Base-by-base conservation (phyloP, 1,284 basidiomycete genomes). In the Sporisorium scitamineum region DNA sequence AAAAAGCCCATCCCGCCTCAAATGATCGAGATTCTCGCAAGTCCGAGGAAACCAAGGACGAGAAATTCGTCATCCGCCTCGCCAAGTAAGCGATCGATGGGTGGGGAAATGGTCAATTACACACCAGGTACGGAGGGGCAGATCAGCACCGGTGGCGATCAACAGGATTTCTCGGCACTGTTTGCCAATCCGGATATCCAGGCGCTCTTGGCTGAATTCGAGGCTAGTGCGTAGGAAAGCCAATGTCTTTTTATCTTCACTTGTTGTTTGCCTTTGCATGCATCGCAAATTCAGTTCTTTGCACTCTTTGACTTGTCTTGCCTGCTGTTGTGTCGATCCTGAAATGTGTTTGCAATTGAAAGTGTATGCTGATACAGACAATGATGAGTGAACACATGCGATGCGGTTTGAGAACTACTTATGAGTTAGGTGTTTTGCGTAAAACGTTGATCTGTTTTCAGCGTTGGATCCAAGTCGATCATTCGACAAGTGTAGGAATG, bases 111-210 rank as follows among this genome's bases (percentile, higher is more conserved):
- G 44, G 39, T 65, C 13, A 16, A 24, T 6, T 65, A 42, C 34
- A 37, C 16, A 37, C 39, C 48, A 20, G 29, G 37, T 14, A 52
- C 27, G 18, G 45, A 34, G 29, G 50, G 50, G 16, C 26, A 55
- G 52, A 34, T 39, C 32, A 45, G 42, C 24, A n/a, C 20, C 6
- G 42, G 52, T 7, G 42, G 13, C 1, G 31, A 45, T 3, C 16
- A 54, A 34, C 63, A 74, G 20, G 72, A 68, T 29, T 62, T 70
- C 31, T 54, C 55, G 10, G 67, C 62, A 2, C 51, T 71, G 26
- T 72, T 76, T 20, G 58, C 44, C 48, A 76, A 76, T 44, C 74
- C 74, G 16, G 74, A 76, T 29, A 71, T 76, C 29, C 74, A 76
- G 54, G 65, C 69, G 2, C 37, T 76, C 24, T 32, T 76, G 37